These are phyloP conservation scores for Macrotyloma uniflorum DNA, from an alignment of 306 rosid genomes.

Conservation along the genomic window DNA sequence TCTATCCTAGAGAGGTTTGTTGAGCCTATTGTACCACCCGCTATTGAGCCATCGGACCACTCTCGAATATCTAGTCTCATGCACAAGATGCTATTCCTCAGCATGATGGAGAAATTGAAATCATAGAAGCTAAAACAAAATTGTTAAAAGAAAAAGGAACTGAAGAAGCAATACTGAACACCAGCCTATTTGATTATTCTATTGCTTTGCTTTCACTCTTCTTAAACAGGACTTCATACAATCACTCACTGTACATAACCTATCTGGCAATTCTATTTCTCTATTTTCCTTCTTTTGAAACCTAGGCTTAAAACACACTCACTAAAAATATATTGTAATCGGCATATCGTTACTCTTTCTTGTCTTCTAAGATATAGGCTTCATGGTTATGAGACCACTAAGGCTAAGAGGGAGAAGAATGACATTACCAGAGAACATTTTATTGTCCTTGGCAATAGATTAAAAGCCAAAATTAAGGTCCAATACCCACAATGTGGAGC, in stretches of 20 bases:
- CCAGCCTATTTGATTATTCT: constrained; percentile 20
- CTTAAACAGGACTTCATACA: not conserved
- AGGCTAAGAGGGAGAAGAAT: not conserved
- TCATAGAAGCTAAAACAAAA: not conserved
- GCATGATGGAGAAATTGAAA: constrained; percentile 21
- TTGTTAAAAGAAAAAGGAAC: constrained; percentile 11
- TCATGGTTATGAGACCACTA: not conserved
- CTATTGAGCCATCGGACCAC: too few relatives aligned
- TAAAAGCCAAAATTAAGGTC: not conserved
- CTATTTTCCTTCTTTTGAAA: constrained; percentile 17
- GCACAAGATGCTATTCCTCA: too few relatives aligned
- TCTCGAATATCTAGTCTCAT: too few relatives aligned
- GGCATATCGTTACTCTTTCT: not conserved
- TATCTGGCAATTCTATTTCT: not conserved
- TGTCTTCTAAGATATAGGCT: not conserved
- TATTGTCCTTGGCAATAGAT: not conserved
- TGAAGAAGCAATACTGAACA: not conserved
- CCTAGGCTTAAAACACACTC: not conserved
- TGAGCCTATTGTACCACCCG: too few relatives aligned
- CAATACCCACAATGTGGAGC: not conserved
- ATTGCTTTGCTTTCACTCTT: not conserved
- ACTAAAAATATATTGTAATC: not conserved
- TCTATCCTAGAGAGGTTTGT: too few relatives aligned
- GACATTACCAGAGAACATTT: not conserved
- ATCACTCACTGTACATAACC: not conserved